These are phyloP conservation scores for Triticum monococcum DNA, from an alignment of 176 grass and related monocot genomes.

Conservation along the genomic window DNA sequence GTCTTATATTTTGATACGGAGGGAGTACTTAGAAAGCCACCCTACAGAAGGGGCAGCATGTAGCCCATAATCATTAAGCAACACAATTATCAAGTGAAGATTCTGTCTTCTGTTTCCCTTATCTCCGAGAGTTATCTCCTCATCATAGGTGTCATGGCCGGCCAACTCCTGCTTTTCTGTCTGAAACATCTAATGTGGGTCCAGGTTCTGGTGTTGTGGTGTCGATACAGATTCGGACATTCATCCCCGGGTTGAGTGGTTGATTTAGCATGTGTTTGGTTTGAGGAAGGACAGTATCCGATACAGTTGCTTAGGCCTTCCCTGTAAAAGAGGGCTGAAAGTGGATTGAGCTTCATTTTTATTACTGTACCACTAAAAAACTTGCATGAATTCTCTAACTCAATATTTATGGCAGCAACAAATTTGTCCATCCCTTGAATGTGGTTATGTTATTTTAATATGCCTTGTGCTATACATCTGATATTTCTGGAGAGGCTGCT, in stretches of 20 bases:
- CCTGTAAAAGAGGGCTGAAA: neutral
- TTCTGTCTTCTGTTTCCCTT: neutral
- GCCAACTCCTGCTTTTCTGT: neutral
- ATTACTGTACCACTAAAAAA: neutral
- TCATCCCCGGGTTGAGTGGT: neutral
- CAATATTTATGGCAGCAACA: neutral
- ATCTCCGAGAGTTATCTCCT: neutral
- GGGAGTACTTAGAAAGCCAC: neutral
- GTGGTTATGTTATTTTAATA: neutral
- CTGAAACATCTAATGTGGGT: neutral
- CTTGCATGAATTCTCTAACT: neutral
- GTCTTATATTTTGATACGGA: too few relatives aligned
- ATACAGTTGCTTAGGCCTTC: neutral
- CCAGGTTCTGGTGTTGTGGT: neutral
- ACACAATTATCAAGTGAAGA: neutral
- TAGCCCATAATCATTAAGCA: neutral
- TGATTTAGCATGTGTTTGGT: conserved; percentile 9
- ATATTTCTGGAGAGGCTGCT: neutral
- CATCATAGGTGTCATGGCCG: neutral
- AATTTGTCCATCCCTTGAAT: neutral
- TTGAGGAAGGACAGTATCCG: neutral
- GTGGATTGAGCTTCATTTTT: neutral
- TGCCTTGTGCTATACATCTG: neutral
- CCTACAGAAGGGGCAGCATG: neutral
- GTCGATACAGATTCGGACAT: neutral